phyloP scores from a whole-genome alignment of 208 protist genomes.

The Leishmania tarentolae region DNA sequence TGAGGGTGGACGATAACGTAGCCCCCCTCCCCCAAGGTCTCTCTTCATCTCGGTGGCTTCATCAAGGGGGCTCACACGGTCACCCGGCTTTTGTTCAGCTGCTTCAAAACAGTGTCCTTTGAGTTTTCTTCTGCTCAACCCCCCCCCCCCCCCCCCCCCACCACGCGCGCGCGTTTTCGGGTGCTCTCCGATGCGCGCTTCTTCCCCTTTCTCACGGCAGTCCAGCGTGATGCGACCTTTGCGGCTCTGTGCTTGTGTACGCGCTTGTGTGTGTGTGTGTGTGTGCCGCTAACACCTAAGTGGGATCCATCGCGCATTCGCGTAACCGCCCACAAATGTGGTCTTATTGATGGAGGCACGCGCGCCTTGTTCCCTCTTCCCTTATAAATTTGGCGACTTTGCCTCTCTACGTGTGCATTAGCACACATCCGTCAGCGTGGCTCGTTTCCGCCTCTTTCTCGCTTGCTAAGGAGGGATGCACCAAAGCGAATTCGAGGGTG shows the following conservation, averaged over 20 bases:
- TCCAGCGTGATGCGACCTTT: not conserved
- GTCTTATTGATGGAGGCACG: not conserved
- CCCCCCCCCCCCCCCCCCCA: no score
- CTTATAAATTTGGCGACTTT: not conserved
- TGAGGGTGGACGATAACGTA: not conserved
- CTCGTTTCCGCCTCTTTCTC: not conserved
- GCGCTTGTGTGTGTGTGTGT: not conserved
- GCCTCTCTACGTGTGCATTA: not conserved
- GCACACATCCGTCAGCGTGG: not conserved
- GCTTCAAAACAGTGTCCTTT: not conserved
- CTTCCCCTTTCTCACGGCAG: not conserved
- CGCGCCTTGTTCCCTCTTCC: not conserved
- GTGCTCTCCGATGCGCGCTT: not conserved
- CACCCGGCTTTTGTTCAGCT: not conserved
- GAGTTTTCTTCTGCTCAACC: not conserved
- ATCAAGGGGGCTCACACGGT: not conserved
- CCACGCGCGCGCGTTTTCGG: not conserved
- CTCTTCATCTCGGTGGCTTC: not conserved
- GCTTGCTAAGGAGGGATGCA: not conserved
- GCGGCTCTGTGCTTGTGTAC: not conserved
- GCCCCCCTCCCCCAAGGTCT: not conserved
- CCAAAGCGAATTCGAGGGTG: not conserved
- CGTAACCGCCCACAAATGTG: not conserved
- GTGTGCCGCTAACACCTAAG: not conserved
- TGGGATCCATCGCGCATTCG: not conserved